Conservation (phyloP, 1,139 yeast species). For the Meyerozyma guilliermondii region DNA sequence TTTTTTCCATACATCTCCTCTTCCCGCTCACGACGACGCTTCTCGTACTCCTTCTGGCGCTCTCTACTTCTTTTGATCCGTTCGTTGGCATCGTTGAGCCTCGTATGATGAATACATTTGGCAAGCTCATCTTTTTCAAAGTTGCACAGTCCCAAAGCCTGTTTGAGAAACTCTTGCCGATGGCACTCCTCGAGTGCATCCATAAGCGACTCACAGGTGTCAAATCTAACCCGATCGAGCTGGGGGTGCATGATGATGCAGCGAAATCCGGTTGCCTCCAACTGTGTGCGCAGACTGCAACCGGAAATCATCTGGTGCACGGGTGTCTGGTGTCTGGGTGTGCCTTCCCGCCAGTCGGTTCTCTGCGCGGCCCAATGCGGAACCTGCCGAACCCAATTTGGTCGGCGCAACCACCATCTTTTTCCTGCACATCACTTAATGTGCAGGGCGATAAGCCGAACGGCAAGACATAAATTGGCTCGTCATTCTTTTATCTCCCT, state of each 20-base stretch:
- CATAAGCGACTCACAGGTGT: slow-evolving; percentile 72
- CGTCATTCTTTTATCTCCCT: background rate
- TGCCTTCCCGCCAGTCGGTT: background rate
- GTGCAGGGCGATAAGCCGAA: slow-evolving; percentile 1
- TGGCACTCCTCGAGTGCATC: slow-evolving; percentile 91
- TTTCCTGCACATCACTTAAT: background rate
- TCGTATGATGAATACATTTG: slow-evolving; percentile 73
- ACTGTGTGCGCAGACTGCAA: background rate
- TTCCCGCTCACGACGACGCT: slow-evolving; percentile 54
- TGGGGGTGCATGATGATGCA: slow-evolving; percentile 40
- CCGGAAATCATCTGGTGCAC: background rate
- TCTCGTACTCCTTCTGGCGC: slow-evolving; percentile 50
- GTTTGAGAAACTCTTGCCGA: slow-evolving; percentile 59
- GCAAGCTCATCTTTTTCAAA: slow-evolving; percentile 75
- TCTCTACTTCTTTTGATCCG: slow-evolving; percentile 55
- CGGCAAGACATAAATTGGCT: background rate
- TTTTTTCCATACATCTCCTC: slow-evolving; percentile 83
- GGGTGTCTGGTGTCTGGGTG: background rate
- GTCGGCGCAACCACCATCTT: background rate
- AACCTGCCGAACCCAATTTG: background rate
- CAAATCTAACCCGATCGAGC: slow-evolving; percentile 40
- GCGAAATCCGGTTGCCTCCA: background rate
- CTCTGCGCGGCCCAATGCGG: background rate
- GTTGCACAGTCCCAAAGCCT: slow-evolving; percentile 84
- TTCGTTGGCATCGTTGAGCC: slow-evolving; percentile 62